Percentiles rank a stretch among this genome's conserved stretches.
Evolutionary conservation across 768 basidiomycete species (phyloP).

Genomic region (Serendipita indica): DNA sequence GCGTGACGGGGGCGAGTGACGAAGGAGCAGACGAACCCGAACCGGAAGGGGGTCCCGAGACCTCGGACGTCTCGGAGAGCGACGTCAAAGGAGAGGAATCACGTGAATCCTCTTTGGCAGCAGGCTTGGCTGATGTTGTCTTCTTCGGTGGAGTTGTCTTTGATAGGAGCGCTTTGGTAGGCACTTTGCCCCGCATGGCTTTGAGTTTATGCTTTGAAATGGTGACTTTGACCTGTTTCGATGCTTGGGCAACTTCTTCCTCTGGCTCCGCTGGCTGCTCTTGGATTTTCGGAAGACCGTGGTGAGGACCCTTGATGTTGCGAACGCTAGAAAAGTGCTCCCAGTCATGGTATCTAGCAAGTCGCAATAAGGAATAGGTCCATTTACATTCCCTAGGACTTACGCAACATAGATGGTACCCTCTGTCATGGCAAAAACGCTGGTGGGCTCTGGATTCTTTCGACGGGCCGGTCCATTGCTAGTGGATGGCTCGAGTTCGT

Average conservation of each 20-base stretch:
- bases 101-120: neutral
- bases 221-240: conserved; percentile 20
- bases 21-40: conserved; percentile 17
- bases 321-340: conserved; percentile 92
- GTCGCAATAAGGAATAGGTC: neutral
- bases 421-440: conserved; percentile 12
- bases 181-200: conserved; percentile 6
- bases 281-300: conserved; percentile 49
- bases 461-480: neutral
- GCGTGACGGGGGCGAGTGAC: conserved; percentile 9
- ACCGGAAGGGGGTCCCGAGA: neutral
- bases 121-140: neutral
- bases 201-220: conserved; percentile 18
- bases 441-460: neutral
- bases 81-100: neutral
- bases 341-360: conserved; percentile 71
- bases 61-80: conserved; percentile 9
- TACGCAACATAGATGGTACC: conserved; percentile 72
- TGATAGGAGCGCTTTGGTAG: conserved; percentile 14
- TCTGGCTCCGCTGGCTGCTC: conserved; percentile 27
- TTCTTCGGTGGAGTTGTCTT: neutral
- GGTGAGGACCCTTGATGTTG: conserved; percentile 69
- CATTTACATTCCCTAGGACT: conserved; percentile 23
- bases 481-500: neutral
- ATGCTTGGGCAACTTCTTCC: conserved; percentile 16